Evolutionary conservation across 2,329 filamentous ascomycete genomes (phyloP).

Genomic region (Trichoderma breve): DNA sequence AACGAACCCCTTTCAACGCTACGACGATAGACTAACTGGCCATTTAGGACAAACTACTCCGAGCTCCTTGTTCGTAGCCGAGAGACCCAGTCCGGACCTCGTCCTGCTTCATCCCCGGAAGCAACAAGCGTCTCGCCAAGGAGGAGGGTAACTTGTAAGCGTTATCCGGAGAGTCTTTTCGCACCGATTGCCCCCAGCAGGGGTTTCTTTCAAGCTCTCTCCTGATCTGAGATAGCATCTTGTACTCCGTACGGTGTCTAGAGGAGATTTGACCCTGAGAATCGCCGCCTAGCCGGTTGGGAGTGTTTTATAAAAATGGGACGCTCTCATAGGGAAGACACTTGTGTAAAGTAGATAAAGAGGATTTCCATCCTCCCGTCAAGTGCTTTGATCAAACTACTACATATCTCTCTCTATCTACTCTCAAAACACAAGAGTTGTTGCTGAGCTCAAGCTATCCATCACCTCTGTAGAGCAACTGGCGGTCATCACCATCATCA

Average conservation of each 20-base stretch:
- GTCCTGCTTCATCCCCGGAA: background rate
- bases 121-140: background rate
- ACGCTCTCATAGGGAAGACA: background rate
- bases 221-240: background rate
- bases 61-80: background rate
- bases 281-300: too few relatives aligned
- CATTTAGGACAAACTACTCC: background rate
- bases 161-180: background rate
- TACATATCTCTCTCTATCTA: background rate
- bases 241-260: background rate
- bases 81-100: background rate
- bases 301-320: too few relatives aligned
- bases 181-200: background rate
- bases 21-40: background rate
- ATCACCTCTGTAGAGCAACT: too few relatives aligned
- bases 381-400: background rate
- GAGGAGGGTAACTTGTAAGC: background rate
- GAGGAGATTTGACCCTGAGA: background rate
- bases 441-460: background rate
- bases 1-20: background rate
- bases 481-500: background rate
- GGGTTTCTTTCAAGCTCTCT: background rate
- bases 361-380: background rate
- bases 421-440: background rate
- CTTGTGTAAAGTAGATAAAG: background rate